Percentiles rank a stretch among this genome's conserved stretches.
Conservation (phyloP, 208 protist species). For the Trypanosoma mega region DNA sequence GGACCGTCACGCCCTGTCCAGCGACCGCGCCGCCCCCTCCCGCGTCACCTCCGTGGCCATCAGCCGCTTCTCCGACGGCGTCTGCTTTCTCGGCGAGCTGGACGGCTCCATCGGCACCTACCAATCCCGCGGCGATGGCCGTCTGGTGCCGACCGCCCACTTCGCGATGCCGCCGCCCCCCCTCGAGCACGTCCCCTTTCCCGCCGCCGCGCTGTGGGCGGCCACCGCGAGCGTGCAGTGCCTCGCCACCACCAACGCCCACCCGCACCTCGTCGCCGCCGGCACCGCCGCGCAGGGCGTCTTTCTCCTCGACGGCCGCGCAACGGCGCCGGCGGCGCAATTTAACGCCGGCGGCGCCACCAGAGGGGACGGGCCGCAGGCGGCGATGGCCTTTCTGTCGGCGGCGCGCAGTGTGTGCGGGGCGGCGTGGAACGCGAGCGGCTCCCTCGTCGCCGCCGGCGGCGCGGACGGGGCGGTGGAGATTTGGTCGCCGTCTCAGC, state of each 20-base stretch:
- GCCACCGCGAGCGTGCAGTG: conserved; percentile 41
- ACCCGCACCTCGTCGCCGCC: conserved; percentile 55
- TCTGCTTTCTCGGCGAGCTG: conserved; percentile 57
- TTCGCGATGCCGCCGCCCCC: conserved; percentile 62
- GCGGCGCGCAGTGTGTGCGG: conserved; percentile 53
- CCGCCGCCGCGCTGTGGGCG: conserved; percentile 4
- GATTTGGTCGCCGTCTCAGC: conserved; percentile 58
- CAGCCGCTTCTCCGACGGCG: conserved; percentile 45
- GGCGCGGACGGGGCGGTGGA: conserved; percentile 51
- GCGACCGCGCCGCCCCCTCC: neutral
- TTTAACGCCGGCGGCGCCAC: conserved; percentile 26
- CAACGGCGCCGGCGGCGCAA: conserved; percentile 21
- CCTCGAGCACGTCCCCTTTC: conserved; percentile 21
- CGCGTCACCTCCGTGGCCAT: conserved; percentile 44
- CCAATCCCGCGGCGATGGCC: conserved; percentile 33
- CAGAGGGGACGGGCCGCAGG: neutral
- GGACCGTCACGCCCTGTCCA: conserved; percentile 4
- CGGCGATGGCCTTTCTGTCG: conserved; percentile 22
- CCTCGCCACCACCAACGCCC: conserved; percentile 42
- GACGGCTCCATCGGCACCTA: conserved; percentile 60
- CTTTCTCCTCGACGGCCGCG: conserved; percentile 57
- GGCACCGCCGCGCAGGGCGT: conserved; percentile 57
- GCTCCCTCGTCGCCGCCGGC: conserved; percentile 67
- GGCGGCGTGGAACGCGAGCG: conserved; percentile 60
- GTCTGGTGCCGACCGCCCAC: conserved; percentile 26